These are phyloP conservation scores for Candida caryicola DNA, from an alignment of 805 yeast species.

Conservation along the genomic window DNA sequence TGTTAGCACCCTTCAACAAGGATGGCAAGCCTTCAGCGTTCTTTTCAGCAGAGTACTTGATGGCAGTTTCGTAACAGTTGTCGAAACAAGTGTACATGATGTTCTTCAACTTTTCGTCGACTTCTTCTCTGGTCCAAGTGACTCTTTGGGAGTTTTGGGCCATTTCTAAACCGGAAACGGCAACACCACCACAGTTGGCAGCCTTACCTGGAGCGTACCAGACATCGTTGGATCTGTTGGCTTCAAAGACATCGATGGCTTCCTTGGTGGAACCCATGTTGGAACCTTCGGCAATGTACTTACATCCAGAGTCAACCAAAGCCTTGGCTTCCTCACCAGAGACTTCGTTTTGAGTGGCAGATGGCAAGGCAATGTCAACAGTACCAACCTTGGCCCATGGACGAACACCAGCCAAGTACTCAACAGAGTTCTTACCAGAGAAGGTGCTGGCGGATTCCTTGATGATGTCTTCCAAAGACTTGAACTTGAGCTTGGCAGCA, in stretches of 20 bases:
- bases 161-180: conserved; percentile 98
- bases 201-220: conserved; percentile 99
- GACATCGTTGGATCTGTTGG: conserved; percentile 62
- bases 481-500: conserved; percentile 77
- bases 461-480: conserved; percentile 67
- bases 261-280: conserved; percentile 99
- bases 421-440: conserved; percentile 52
- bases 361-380: conserved; percentile 95
- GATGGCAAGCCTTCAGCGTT: conserved; percentile 71
- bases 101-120: conserved; percentile 83
- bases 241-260: conserved; percentile 93
- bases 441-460: conserved; percentile 53
- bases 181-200: conserved; percentile 99
- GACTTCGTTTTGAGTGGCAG: conserved; percentile 98
- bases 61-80: conserved; percentile 87
- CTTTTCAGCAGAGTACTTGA: conserved; percentile 71
- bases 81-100: conserved; percentile 93
- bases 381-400: conserved; percentile 93
- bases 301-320: conserved; percentile 86
- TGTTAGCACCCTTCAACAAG: conserved; percentile 96
- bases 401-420: conserved; percentile 89
- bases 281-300: conserved; percentile 97
- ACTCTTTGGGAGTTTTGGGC: conserved; percentile 98
- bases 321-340: conserved; percentile 96
- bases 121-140: conserved; percentile 88